phyloP scores from a whole-genome alignment of 495 filamentous ascomycete genomes.

The Neurospora africana region DNA sequence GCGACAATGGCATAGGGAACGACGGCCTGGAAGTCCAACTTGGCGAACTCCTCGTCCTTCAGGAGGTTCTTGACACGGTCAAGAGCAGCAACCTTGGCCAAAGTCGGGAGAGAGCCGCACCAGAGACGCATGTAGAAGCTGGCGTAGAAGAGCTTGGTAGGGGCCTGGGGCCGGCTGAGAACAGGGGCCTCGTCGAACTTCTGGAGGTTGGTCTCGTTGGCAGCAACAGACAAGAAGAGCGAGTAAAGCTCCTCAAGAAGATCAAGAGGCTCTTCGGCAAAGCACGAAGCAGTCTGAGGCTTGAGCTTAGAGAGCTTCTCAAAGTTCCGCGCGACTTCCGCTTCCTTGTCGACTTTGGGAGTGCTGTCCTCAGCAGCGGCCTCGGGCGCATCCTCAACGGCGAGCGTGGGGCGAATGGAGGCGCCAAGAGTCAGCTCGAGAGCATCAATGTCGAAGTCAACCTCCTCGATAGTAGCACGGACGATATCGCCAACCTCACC shows the following conservation, averaged over 20 bases:
- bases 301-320: conserved; percentile 28
- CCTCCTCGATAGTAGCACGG: conserved; percentile 46
- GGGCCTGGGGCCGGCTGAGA: conserved; percentile 44
- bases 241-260: conserved; percentile 48
- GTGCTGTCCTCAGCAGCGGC: conserved; percentile 44
- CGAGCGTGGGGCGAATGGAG: conserved; percentile 40
- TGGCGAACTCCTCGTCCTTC: conserved; percentile 32
- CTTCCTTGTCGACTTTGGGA: conserved; percentile 13
- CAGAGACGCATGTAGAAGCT: conserved; percentile 69
- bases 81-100: conserved; percentile 58
- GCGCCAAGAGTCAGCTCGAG: conserved; percentile 63
- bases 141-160: conserved; percentile 54
- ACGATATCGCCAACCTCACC: conserved; percentile 48
- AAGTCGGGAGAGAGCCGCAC: conserved; percentile 57
- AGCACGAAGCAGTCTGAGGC: conserved; percentile 33
- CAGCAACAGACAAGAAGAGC: conserved; percentile 49
- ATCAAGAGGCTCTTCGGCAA: conserved; percentile 29
- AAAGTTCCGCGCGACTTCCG: conserved; percentile 14
- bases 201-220: conserved; percentile 39
- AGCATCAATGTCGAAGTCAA: conserved; percentile 53
- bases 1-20: conserved; percentile 67
- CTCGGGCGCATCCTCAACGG: conserved; percentile 26
- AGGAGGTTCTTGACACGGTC: conserved; percentile 46
- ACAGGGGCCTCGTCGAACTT: conserved; percentile 48
- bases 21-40: conserved; percentile 63